Base-by-base conservation (phyloP, 2,329 filamentous ascomycete species). In the Westerdykella sp. region DNA sequence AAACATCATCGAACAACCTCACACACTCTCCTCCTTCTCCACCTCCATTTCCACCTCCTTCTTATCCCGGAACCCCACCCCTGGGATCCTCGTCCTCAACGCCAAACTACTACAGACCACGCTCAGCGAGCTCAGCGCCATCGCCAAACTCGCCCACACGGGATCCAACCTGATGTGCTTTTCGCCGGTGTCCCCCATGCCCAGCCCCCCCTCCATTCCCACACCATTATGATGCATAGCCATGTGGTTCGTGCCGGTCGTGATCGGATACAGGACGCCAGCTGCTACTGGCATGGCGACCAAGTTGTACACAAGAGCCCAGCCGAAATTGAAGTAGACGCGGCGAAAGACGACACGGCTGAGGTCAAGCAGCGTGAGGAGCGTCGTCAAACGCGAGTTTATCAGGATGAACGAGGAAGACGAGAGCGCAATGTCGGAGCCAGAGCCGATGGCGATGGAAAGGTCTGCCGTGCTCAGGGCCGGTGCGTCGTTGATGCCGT, bases 121-220 rank as follows among this genome's bases (percentile, higher is more conserved):
- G 59, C 86, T 93, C 53, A 96, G 83, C 65, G 85, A 91, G 67
- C 89, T 95, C 65, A 90, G 67, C 21, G 91, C 91, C 91, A 96
- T 97, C 1, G 90, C 90, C 62, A 95, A 68, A 52, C 83, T 84
- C 5, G 90, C 91, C 90, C 90, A 96, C 1, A 86, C 85, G 0
- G 85, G 85, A 62, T 87, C 83, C 37, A 90, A 68, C 47, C 78
- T 71, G 15, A 88, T 67, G 60, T 85, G 84, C 23, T 63, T 61
- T 1, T 73, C 76, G 2, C 57, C 60, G 7, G 40, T 43, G 14
- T 61, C 57, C 3, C 65, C 62, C 37, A 72, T 73, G 18, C 57
- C 63, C 59, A 62, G 56, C 1, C 56, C 57, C 2, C 50, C 59
- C 35, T 60, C 50, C 60, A 61, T 62, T 0, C 50, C 58, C 4